These are phyloP conservation scores for Pestalotiopsis sp. DNA, from an alignment of 2,329 filamentous ascomycete species.

Conservation along the genomic window DNA sequence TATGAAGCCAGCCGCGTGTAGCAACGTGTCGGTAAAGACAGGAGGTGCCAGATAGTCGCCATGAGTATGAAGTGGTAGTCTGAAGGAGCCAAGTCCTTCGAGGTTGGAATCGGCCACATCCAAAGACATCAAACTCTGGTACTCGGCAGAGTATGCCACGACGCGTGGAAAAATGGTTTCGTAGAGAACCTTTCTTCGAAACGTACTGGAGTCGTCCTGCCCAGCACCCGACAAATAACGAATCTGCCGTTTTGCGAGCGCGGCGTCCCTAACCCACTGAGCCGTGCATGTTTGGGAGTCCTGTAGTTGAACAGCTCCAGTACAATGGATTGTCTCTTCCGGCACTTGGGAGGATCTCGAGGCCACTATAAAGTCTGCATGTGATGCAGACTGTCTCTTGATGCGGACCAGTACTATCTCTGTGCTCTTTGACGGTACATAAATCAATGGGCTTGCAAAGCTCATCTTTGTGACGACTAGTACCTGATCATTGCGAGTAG, in stretches of 20 bases:
- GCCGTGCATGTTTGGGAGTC: not conserved
- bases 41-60: constrained; percentile 9
- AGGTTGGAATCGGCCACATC: constrained; percentile 11
- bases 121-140: constrained; percentile 12
- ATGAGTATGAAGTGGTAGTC: constrained; percentile 3
- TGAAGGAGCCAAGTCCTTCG: constrained; percentile 15
- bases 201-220: constrained; percentile 12
- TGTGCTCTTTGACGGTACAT: not conserved
- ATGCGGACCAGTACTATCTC: not conserved
- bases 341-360: constrained; percentile 1
- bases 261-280: not conserved
- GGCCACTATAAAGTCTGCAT: constrained; percentile 1
- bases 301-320: not conserved
- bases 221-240: constrained; percentile 7
- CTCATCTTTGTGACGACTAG: constrained; percentile 8
- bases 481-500: not conserved
- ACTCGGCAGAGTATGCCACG: constrained; percentile 18
- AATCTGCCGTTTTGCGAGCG: constrained; percentile 6
- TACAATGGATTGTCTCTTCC: constrained; percentile 6
- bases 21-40: constrained; percentile 20
- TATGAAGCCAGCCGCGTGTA: constrained; percentile 23
- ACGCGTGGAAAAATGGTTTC: constrained; percentile 21
- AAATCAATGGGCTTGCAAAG: constrained; percentile 11
- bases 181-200: constrained; percentile 17
- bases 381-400: not conserved